Conservation (phyloP, 768 basidiomycete species). For the Infundibulicybe gibba region DNA sequence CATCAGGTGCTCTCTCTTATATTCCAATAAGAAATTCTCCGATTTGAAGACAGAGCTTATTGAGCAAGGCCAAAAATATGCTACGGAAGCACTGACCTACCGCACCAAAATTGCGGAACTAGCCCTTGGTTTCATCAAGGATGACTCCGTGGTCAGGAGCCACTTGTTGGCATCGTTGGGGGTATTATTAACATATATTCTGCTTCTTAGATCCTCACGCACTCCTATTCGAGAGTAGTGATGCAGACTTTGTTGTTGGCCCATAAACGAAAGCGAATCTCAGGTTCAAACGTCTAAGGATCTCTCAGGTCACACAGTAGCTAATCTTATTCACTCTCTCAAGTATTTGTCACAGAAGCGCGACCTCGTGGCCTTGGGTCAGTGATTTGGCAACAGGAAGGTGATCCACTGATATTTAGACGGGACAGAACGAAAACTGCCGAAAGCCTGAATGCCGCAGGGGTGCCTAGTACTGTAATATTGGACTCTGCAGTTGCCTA, state of each 20-base stretch:
- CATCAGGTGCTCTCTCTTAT: conserved; percentile 9
- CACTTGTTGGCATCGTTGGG: not conserved
- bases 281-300: conserved; percentile 36
- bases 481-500: conserved; percentile 97
- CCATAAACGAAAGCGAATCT: conserved; percentile 88
- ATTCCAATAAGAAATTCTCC: conserved; percentile 62
- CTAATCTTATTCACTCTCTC: conserved; percentile 10
- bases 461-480: conserved; percentile 91
- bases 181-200: conserved; percentile 5
- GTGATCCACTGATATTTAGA: too few species aligned
- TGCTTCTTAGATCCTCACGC: conserved; percentile 78
- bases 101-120: conserved; percentile 86
- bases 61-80: conserved; percentile 76
- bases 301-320: conserved; percentile 5
- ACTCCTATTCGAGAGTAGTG: conserved; percentile 95
- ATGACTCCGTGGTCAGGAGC: conserved; percentile 77
- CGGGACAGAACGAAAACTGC: conserved; percentile 81
- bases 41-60: conserved; percentile 83
- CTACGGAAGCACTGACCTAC: conserved; percentile 76
- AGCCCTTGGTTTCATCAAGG: conserved; percentile 90
- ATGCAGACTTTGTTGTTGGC: conserved; percentile 89
- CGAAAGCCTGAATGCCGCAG: conserved; percentile 79
- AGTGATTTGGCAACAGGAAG: conserved; percentile 22
- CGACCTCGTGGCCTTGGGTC: conserved; percentile 87
- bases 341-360: conserved; percentile 96